Base-by-base conservation (phyloP, 192 early-diverging fungal species). In the Entomortierella lignicola region DNA sequence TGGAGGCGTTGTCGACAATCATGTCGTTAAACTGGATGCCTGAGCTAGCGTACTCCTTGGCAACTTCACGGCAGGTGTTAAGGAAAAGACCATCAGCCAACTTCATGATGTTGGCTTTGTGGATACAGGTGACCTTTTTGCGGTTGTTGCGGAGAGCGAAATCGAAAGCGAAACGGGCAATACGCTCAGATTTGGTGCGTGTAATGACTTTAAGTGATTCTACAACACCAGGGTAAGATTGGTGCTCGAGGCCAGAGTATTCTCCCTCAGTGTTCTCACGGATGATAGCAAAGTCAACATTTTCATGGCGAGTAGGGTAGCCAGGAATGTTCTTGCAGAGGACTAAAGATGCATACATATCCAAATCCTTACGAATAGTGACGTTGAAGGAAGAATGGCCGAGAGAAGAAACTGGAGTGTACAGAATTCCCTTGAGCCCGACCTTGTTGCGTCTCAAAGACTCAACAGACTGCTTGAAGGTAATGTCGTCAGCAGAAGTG, bases 101-200 rank as follows among this genome's bases (percentile, higher is more conserved):
- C 89, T 99, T 99, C 98, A 99, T 99, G 85, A 99, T 99, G 88
- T 99, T 99, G 85, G 98, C 98, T 90, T 99, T 99, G 92, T 99
- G 98, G 67, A 99, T 95, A 71, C 91, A 91, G 15, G 98, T 99
- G 59, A 99, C 97, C 90, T 94, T 96, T 92, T 99, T 98, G 66
- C 98, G 91, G 82, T 89, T 89, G 88, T 98, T 96, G 85, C 96
- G 95, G 82, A 98, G 85, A 51, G 98, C 98, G 84, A 96, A 99
- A 86, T 99, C 98, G 73, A 99, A 99, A 26, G 98, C 98, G 69
- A 95, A 98, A 79, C 92, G 93, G 39, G 97, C 98, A 86, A 99
- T 99, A 68, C 98, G 94, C 88, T 99, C 98, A 53, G 98, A 97
- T 91, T 99, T 99, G 71, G 90, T 89, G 68, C 93, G 90, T 51